Base-by-base conservation (phyloP, 495 filamentous ascomycete species). In the Chaetomium tenue region DNA sequence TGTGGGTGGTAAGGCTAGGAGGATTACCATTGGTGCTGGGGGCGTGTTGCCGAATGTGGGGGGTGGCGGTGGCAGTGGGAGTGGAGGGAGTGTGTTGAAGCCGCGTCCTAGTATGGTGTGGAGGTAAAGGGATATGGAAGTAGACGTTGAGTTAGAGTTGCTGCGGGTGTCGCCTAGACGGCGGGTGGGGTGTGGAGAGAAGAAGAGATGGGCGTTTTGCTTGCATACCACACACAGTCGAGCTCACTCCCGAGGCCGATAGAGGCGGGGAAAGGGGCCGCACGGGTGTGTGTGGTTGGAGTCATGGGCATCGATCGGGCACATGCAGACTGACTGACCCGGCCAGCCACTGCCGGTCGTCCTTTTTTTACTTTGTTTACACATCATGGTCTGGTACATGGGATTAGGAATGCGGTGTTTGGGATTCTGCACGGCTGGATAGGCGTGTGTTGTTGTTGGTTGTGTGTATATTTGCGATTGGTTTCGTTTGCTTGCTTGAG, bases 1-100 rank as follows among this genome's bases (percentile, higher is more conserved):
- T 3, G 39, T 62, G 47, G 69, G 68, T 66, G 71, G 73, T 51
- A 73, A 69, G 54, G 63, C 61, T 72, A 75, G 73, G 59, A 71
- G 73, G 52, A 72, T 71, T 65, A 75, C 73, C 67, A 75, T 75
- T 58, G 64, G 60, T 20, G 44, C 58, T 44, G 63, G 58, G 44
- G 63, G 55, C 20, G 50, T 60, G 44, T 12, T 61, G 50, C 56
- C 30, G 66, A 40, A 46, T 22, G 26, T 22, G 11, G 63, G 51
- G 46, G 48, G 48, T 12, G 48, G 13, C n/a, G 63, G 50, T 39
- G 60, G 56, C 39, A 57, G 25, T 25, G 48, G 20, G 2, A 47
- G 7, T 42, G 40, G 46, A 0, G 55, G 52, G 6, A 42, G 33
- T 0, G 42, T 25, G 56, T 25, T 63, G 56, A 62, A 60, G 58